Conservation (phyloP, 495 filamentous ascomycete species). For the Neurospora africana region DNA sequence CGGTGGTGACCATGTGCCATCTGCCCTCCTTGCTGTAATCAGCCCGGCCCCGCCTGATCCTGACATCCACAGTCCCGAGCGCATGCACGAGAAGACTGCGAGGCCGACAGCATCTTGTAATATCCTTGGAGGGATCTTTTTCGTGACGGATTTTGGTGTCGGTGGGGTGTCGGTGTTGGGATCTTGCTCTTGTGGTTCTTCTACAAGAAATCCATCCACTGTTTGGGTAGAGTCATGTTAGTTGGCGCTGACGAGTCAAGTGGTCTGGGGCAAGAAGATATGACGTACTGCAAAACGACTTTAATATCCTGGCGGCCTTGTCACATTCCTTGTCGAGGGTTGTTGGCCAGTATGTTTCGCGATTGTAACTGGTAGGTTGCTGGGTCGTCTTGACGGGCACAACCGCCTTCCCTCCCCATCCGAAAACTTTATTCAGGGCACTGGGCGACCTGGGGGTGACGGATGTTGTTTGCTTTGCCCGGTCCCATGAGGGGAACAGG, state of each 20-base stretch:
- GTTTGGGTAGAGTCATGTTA: neutral
- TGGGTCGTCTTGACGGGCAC: slow-evolving; percentile 26
- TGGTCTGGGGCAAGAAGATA: neutral
- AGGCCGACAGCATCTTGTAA: slow-evolving; percentile 78
- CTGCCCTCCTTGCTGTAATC: slow-evolving; percentile 65
- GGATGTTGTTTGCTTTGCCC: slow-evolving; percentile 23
- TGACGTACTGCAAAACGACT: slow-evolving; percentile 63
- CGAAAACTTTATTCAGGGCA: slow-evolving; percentile 33
- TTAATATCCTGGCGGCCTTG: slow-evolving; percentile 74
- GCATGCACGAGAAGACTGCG: slow-evolving; percentile 88
- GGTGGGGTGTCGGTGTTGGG: slow-evolving; percentile 17
- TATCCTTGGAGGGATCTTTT: slow-evolving; percentile 76
- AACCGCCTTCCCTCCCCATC: slow-evolving; percentile 36
- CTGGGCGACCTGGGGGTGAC: slow-evolving; percentile 14
- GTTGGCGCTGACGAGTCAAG: neutral
- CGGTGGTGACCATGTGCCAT: slow-evolving; percentile 81
- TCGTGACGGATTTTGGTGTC: slow-evolving; percentile 43
- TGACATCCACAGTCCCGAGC: slow-evolving; percentile 81
- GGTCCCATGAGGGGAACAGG: slow-evolving; percentile 41
- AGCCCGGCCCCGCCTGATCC: slow-evolving; percentile 81
- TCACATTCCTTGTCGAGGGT: slow-evolving; percentile 74
- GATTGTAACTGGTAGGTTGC: slow-evolving; percentile 38
- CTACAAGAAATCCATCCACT: slow-evolving; percentile 39
- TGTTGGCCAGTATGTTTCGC: slow-evolving; percentile 71
- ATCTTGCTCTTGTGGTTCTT: slow-evolving; percentile 16